phyloP scores from a whole-genome alignment of 352 stramenopile species.

The Phytophthora constricta region DNA sequence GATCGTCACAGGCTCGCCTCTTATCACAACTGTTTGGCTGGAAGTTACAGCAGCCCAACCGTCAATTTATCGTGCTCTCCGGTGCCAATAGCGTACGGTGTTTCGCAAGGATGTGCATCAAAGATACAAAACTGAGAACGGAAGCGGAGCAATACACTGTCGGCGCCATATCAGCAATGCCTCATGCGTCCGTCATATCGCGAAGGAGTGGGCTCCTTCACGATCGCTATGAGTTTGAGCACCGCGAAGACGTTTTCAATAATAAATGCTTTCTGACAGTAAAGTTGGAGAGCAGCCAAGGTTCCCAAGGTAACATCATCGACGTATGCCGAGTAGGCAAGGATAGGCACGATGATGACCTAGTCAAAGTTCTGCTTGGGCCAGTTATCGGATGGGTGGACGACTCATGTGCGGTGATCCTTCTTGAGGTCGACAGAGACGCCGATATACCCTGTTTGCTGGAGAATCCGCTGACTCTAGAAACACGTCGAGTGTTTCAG shows the following conservation, averaged over 20 bases:
- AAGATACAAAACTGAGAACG: slow-evolving; percentile 55
- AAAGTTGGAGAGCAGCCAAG: slow-evolving; percentile 14
- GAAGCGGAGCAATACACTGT: slow-evolving; percentile 50
- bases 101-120: slow-evolving; percentile 45
- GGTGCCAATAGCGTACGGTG: slow-evolving; percentile 47
- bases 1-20: slow-evolving; percentile 46
- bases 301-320: slow-evolving; percentile 6
- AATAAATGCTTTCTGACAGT: slow-evolving; percentile 42
- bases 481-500: slow-evolving; percentile 54
- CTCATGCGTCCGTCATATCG: slow-evolving; percentile 2
- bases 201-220: slow-evolving; percentile 34
- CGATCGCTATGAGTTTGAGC: slow-evolving; percentile 61
- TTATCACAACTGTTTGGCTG: slow-evolving; percentile 71
- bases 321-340: slow-evolving; percentile 22
- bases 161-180: slow-evolving; percentile 41
- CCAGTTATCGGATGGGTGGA: slow-evolving; percentile 80
- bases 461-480: slow-evolving; percentile 55
- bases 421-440: slow-evolving; percentile 72
- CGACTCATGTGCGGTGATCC: slow-evolving; percentile 54
- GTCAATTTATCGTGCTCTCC: slow-evolving; percentile 53
- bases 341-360: slow-evolving; percentile 20
- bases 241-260: slow-evolving; percentile 29
- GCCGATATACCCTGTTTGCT: slow-evolving; percentile 61
- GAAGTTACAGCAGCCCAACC: slow-evolving; percentile 59
- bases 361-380: slow-evolving; percentile 55